Evolutionary conservation across 2,329 filamentous ascomycete species (phyloP).

Genomic region (Aspergillus sp.): DNA sequence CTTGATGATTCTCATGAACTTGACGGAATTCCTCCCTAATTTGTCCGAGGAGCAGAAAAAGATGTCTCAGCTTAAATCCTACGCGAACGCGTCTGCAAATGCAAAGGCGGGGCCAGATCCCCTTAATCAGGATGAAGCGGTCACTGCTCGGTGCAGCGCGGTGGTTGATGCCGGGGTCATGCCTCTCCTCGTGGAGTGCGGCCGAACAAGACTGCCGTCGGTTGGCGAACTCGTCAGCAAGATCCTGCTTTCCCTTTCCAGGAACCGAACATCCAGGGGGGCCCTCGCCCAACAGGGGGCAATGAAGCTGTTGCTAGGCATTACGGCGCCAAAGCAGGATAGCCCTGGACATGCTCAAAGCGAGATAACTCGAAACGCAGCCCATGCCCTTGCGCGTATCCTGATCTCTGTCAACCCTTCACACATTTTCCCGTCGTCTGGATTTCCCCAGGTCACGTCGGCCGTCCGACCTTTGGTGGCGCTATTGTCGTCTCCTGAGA

Average conservation of each 20-base stretch:
- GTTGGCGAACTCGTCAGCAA: conserved; percentile 60
- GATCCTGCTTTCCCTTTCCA: conserved; percentile 69
- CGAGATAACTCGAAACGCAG: conserved; percentile 49
- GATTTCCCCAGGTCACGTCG: conserved; percentile 60
- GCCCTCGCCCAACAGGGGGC: conserved; percentile 88
- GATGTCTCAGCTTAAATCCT: conserved; percentile 84
- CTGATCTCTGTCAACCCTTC: conserved; percentile 77
- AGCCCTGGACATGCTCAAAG: conserved; percentile 30
- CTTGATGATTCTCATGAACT: conserved; percentile 74
- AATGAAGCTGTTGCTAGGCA: conserved; percentile 71
- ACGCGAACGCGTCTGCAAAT: conserved; percentile 77
- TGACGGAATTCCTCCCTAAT: conserved; percentile 69
- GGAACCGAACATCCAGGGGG: conserved; percentile 63
- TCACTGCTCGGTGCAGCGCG: conserved; percentile 63
- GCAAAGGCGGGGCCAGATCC: conserved; percentile 50
- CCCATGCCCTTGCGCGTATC: conserved; percentile 73
- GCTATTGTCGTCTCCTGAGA: conserved; percentile 59
- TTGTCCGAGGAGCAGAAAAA: conserved; percentile 86
- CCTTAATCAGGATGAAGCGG: conserved; percentile 66
- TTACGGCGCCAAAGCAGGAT: conserved; percentile 38
- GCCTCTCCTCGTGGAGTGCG: conserved; percentile 65
- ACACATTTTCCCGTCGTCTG: conserved; percentile 73
- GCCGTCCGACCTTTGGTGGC: conserved; percentile 74
- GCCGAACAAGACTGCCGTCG: conserved; percentile 60
- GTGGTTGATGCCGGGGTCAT: conserved; percentile 72